A percentile compares a stretch with the other conserved stretches of the same genome.
Conservation (phyloP, 495 filamentous ascomycete species). For the Monascus purpureus region DNA sequence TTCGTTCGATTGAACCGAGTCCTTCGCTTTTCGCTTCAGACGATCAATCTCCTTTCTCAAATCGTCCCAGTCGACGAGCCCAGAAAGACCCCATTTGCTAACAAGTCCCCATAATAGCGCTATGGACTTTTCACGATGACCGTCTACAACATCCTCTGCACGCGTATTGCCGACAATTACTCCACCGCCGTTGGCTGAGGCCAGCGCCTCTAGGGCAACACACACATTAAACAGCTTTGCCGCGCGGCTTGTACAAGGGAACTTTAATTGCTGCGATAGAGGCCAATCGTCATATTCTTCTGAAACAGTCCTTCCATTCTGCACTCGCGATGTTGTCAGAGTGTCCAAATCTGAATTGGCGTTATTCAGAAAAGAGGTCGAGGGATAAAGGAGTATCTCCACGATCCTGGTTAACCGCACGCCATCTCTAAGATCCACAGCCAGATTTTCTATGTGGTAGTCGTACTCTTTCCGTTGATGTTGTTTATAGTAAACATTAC, state of each 20-base stretch:
- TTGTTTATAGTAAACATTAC: conserved; percentile 39
- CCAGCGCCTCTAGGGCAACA: conserved; percentile 41
- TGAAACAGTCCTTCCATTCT: conserved; percentile 17
- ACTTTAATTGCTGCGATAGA: conserved; percentile 45
- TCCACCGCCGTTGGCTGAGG: conserved; percentile 20
- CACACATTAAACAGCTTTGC: conserved; percentile 50
- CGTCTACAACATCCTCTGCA: conserved; percentile 52
- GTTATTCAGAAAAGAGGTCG: conserved; percentile 9
- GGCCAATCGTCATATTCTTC: conserved; percentile 19
- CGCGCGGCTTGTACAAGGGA: conserved; percentile 40
- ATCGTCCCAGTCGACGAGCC: conserved; percentile 41
- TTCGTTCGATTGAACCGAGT: conserved; percentile 6
- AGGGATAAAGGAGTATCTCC: conserved; percentile 41
- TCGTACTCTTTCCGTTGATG: conserved; percentile 44
- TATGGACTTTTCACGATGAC: conserved; percentile 53
- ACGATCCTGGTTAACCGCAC: conserved; percentile 45
- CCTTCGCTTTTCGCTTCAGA: conserved; percentile 18
- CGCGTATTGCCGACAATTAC: conserved; percentile 23
- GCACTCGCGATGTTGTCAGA: conserved; percentile 21
- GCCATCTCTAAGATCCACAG: conserved; percentile 51
- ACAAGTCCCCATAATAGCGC: conserved; percentile 49
- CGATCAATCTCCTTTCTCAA: conserved; percentile 36
- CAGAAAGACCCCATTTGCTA: conserved; percentile 38
- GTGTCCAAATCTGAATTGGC: conserved; percentile 10
- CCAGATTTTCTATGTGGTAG: conserved; percentile 45